A percentile compares a stretch with the other conserved stretches of the same genome.
phyloP scores from a whole-genome alignment of 495 filamentous ascomycete species.

The Aspergillus asperescens region DNA sequence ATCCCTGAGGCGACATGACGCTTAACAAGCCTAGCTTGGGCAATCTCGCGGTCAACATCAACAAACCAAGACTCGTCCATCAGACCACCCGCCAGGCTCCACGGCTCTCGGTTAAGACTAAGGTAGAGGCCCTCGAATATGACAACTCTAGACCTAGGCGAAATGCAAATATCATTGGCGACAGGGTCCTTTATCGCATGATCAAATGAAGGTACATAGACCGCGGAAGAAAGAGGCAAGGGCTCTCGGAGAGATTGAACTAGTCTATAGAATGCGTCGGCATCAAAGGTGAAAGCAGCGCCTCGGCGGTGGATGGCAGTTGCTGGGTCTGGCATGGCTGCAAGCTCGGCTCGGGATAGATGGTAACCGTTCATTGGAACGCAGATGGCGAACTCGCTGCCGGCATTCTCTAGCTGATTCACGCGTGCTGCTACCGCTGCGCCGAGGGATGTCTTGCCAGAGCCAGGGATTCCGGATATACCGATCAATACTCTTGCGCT shows the following conservation, averaged over 20 bases:
- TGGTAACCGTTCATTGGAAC: conserved; percentile 86
- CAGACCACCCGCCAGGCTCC: conserved; percentile 55
- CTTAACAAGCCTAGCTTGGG: conserved; percentile 55
- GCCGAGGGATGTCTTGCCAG: conserved; percentile 51
- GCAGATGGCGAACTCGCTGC: conserved; percentile 41
- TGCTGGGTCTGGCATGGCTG: conserved; percentile 64
- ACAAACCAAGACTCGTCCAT: conserved; percentile 79
- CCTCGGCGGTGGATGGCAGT: conserved; percentile 68
- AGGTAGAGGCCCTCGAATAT: conserved; percentile 77
- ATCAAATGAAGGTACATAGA: conserved; percentile 72
- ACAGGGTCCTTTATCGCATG: conserved; percentile 63
- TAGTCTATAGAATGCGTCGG: conserved; percentile 51
- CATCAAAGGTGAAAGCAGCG: conserved; percentile 80
- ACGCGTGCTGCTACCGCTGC: conserved; percentile 51
- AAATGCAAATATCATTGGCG: conserved; percentile 65
- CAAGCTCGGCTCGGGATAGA: conserved; percentile 67
- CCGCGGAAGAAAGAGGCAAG: conserved; percentile 38
- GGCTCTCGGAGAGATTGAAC: conserved; percentile 53
- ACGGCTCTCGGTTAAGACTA: conserved; percentile 52
- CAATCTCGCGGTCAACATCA: conserved; percentile 57
- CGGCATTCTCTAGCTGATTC: conserved; percentile 45
- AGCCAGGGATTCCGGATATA: not conserved
- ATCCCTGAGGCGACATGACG: conserved; percentile 72
- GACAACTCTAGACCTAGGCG: conserved; percentile 50
- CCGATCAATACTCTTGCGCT: not conserved